A percentile compares a stretch with the other conserved stretches of the same genome.
Conservation (phyloP, 1,284 basidiomycete species). For the Boletus sp. region DNA sequence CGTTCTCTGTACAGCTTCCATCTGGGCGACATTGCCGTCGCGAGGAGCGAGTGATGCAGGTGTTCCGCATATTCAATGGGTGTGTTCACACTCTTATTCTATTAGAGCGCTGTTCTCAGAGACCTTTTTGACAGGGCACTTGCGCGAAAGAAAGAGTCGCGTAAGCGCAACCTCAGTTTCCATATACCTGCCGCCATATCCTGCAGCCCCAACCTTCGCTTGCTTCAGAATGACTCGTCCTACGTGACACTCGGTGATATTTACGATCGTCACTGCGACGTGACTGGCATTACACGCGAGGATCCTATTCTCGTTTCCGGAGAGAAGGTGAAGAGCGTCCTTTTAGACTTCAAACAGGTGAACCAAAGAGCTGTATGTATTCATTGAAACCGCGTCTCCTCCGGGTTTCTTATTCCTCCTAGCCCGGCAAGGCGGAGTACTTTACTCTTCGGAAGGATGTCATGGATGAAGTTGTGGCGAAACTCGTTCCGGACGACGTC, state of each 20-base stretch:
- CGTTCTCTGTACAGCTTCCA: slow-evolving; percentile 91
- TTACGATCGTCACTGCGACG: slow-evolving; percentile 86
- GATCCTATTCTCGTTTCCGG: slow-evolving; percentile 83
- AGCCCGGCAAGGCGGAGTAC: slow-evolving; percentile 69
- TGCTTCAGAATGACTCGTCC: slow-evolving; percentile 90
- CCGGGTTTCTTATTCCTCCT: slow-evolving; percentile 8
- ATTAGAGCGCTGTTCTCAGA: slow-evolving; percentile 10
- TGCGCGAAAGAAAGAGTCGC: slow-evolving; percentile 85
- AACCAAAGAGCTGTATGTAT: slow-evolving; percentile 47
- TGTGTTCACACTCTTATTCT: slow-evolving; percentile 34
- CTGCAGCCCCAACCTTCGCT: slow-evolving; percentile 78
- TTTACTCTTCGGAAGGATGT: slow-evolving; percentile 82
- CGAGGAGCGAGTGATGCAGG: slow-evolving; percentile 90
- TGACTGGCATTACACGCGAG: slow-evolving; percentile 77
- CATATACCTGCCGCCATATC: slow-evolving; percentile 87
- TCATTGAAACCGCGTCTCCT: slow-evolving; percentile 9
- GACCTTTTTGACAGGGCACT: slow-evolving; percentile 57
- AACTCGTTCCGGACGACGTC: slow-evolving; percentile 89
- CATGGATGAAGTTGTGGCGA: slow-evolving; percentile 84
- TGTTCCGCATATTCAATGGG: slow-evolving; percentile 93
- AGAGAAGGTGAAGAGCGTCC: slow-evolving; percentile 75
- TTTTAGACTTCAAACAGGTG: slow-evolving; percentile 55
- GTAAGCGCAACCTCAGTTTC: slow-evolving; percentile 90
- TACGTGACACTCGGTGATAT: slow-evolving; percentile 93
- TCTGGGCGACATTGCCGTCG: slow-evolving; percentile 84